These are phyloP conservation scores for Neopestalotiopsis clavispora DNA, from an alignment of 2,329 filamentous ascomycete species.

Conservation along the genomic window DNA sequence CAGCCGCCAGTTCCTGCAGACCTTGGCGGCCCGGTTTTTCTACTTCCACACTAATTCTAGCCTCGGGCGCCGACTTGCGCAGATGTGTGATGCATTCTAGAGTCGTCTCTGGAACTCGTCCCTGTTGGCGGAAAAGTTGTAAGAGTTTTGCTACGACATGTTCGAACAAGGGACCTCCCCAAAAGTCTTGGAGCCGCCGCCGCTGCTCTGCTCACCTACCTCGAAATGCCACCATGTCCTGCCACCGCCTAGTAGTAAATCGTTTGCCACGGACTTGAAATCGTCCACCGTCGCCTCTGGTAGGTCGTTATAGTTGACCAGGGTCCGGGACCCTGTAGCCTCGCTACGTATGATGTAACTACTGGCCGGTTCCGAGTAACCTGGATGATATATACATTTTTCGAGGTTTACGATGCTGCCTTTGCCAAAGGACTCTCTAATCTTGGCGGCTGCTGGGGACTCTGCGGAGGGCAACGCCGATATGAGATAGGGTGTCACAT, in stretches of 20 bases:
- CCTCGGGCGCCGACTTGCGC: slow-evolving; percentile 47
- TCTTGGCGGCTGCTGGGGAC: slow-evolving; percentile 55
- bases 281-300: slow-evolving; percentile 70
- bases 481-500: slow-evolving; percentile 48
- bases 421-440: slow-evolving; percentile 59
- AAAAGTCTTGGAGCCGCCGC: too few relatives aligned
- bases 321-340: slow-evolving; percentile 65
- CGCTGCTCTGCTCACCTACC: slow-evolving; percentile 42
- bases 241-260: slow-evolving; percentile 33
- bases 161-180: too few relatives aligned
- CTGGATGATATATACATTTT: slow-evolving; percentile 64
- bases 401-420: slow-evolving; percentile 49
- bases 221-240: slow-evolving; percentile 75
- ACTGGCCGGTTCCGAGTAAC: slow-evolving; percentile 62
- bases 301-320: slow-evolving; percentile 72
- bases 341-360: slow-evolving; percentile 72
- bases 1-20: slow-evolving; percentile 61
- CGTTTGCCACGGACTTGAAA: slow-evolving; percentile 53
- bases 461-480: slow-evolving; percentile 57
- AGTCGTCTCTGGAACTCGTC: slow-evolving; percentile 67
- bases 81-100: slow-evolving; percentile 63
- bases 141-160: slow-evolving; percentile 16
- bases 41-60: slow-evolving; percentile 70
- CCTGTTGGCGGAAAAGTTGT: slow-evolving; percentile 44
- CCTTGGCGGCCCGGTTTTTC: slow-evolving; percentile 71